phyloP scores from a whole-genome alignment of 108 stramenopile genomes.

The Cylindrotheca fusiformis region DNA sequence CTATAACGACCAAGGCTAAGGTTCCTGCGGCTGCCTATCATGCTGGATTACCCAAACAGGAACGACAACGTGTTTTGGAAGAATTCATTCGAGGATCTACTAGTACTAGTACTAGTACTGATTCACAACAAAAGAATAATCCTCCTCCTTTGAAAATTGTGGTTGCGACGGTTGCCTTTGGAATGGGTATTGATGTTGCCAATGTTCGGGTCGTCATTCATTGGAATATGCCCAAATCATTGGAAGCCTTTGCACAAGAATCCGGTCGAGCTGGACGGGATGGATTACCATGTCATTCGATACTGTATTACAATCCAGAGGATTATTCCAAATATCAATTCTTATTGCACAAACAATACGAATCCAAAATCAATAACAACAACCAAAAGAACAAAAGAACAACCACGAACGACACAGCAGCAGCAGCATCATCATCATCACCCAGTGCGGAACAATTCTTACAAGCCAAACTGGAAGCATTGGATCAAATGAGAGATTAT shows the following conservation, averaged over 20 bases:
- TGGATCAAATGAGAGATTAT: slow-evolving; percentile 78
- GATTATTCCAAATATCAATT: slow-evolving; percentile 71
- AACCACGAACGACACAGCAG: no score
- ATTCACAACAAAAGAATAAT: slow-evolving; percentile 39
- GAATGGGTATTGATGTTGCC: slow-evolving; percentile 89
- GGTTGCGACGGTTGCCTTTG: slow-evolving; percentile 85
- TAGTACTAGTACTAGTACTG: slow-evolving; percentile 61
- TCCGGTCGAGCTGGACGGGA: slow-evolving; percentile 87
- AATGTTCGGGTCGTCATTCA: slow-evolving; percentile 89
- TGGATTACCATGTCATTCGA: slow-evolving; percentile 67
- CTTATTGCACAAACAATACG: slow-evolving; percentile 41
- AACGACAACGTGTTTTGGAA: slow-evolving; percentile 74
- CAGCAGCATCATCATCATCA: no score
- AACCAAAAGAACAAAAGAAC: slow-evolving; percentile 13
- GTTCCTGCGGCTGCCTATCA: slow-evolving; percentile 6
- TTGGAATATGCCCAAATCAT: slow-evolving; percentile 82
- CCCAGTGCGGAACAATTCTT: slow-evolving; percentile 14
- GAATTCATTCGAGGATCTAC: slow-evolving; percentile 51
- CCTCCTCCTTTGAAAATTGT: slow-evolving; percentile 38
- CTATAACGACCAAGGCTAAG: slow-evolving; percentile 16
- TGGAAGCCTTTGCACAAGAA: slow-evolving; percentile 91
- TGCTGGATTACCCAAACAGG: slow-evolving; percentile 32
- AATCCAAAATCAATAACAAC: slow-evolving; percentile 31
- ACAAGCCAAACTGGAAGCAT: slow-evolving; percentile 38
- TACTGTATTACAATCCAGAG: slow-evolving; percentile 78